These are phyloP conservation scores for Blastocystis sp. DNA, from an alignment of 352 stramenopile genomes.

Conservation along the genomic window DNA sequence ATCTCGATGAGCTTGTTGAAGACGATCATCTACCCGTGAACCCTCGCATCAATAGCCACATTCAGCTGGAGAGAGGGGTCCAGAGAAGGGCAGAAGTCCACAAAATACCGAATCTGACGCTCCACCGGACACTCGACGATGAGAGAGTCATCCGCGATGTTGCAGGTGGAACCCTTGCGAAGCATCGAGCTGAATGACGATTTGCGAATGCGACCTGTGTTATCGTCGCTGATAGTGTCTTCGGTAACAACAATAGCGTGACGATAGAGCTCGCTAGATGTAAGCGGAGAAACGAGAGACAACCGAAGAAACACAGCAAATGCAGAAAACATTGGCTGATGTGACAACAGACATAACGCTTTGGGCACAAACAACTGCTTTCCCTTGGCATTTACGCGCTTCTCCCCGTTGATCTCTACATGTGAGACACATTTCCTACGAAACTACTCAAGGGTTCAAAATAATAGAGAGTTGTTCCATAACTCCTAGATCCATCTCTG, in stretches of 20 bases:
- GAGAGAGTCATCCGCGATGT: constrained; percentile 29
- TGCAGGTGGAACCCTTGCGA: constrained; percentile 52
- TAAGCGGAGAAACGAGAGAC: not conserved
- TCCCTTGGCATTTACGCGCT: not conserved
- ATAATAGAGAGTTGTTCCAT: constrained; percentile 55
- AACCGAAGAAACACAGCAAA: constrained; percentile 58
- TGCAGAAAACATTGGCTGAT: constrained; percentile 57
- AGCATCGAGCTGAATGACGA: constrained; percentile 50
- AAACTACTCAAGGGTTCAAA: constrained; percentile 38
- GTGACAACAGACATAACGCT: constrained; percentile 36
- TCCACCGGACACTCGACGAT: constrained; percentile 28
- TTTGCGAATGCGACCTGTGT: not conserved
- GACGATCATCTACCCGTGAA: constrained; percentile 11
- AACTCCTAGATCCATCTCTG: constrained; percentile 51
- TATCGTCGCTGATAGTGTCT: not conserved
- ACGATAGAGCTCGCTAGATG: constrained; percentile 42
- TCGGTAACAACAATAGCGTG: constrained; percentile 36
- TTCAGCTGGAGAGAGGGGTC: constrained; percentile 49
- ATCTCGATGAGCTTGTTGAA: constrained; percentile 58
- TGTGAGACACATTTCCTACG: not conserved
- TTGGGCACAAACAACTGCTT: constrained; percentile 50
- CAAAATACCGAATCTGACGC: constrained; percentile 60
- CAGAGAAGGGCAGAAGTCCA: constrained; percentile 55
- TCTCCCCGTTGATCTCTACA: constrained; percentile 27
- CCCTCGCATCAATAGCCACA: not conserved